Evolutionary conservation across 768 basidiomycete genomes (phyloP).

Genomic region (Postia placenta): DNA sequence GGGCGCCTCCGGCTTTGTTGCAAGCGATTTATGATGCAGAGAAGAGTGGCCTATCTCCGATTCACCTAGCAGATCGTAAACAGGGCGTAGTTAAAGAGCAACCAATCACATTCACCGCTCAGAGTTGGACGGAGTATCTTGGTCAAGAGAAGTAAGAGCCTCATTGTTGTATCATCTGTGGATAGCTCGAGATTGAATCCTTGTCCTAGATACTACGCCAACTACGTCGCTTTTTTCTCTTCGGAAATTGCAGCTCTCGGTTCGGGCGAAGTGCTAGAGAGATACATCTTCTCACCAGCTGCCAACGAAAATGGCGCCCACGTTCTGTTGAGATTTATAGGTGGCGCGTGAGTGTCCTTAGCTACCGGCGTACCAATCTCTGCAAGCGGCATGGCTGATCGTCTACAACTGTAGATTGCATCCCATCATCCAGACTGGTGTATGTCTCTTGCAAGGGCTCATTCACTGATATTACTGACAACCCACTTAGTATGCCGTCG

Average conservation of each 20-base stretch:
- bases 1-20: constrained; percentile 39
- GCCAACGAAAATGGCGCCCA: constrained; percentile 26
- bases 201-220: constrained; percentile 23
- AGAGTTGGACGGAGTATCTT: constrained; percentile 46
- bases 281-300: constrained; percentile 37
- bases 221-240: constrained; percentile 29
- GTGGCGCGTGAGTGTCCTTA: constrained; percentile 27
- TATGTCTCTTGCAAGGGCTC: constrained; percentile 22
- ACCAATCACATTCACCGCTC: constrained; percentile 26
- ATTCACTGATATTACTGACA: neutral
- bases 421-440: constrained; percentile 53
- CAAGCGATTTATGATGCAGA: constrained; percentile 45
- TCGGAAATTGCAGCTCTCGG: constrained; percentile 33
- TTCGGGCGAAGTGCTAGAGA: constrained; percentile 35
- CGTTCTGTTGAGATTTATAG: constrained; percentile 30
- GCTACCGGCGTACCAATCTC: neutral
- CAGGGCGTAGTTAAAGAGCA: constrained; percentile 21
- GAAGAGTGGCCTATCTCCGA: constrained; percentile 31
- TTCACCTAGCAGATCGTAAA: constrained; percentile 30
- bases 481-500: constrained; percentile 39
- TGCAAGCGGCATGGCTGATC: neutral
- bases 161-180: constrained; percentile 19
- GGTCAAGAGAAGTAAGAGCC: constrained; percentile 39
- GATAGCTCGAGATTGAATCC: constrained; percentile 22
- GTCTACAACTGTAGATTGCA: constrained; percentile 33